phyloP scores from a whole-genome alignment of 768 basidiomycete genomes.

The Podaxis carcinomalis region DNA sequence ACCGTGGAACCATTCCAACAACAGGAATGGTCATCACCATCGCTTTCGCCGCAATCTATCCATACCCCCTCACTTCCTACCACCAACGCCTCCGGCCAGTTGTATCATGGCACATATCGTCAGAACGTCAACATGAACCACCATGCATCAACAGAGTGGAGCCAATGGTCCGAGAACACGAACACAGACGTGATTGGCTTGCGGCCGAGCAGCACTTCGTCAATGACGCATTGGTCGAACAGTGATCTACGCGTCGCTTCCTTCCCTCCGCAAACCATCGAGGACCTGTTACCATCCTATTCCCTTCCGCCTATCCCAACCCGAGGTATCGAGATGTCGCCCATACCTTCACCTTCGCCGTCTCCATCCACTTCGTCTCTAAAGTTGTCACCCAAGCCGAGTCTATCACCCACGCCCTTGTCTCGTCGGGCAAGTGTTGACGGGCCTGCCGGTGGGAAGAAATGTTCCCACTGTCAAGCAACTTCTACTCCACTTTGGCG shows the following conservation, averaged over 20 bases:
- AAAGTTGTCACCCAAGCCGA: constrained; percentile 17
- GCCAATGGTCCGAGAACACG: constrained; percentile 2
- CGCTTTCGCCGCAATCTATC: constrained; percentile 5
- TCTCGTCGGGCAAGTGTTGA: constrained; percentile 27
- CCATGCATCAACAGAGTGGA: constrained; percentile 1
- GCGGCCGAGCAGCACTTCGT: not conserved
- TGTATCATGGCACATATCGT: not conserved
- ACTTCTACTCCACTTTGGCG: constrained; percentile 48
- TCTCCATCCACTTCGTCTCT: constrained; percentile 19
- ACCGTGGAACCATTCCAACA: constrained; percentile 1
- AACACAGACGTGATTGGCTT: not conserved
- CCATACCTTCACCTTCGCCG: constrained; percentile 30
- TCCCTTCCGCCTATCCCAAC: constrained; percentile 7
- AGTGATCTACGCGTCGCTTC: constrained; percentile 5
- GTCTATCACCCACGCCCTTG: constrained; percentile 16
- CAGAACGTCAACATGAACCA: not conserved
- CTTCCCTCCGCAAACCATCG: not conserved
- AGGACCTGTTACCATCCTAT: constrained; percentile 2
- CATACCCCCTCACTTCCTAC: constrained; percentile 3
- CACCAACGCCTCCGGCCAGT: not conserved
- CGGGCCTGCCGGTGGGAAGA: constrained; percentile 27
- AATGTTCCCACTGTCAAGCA: constrained; percentile 43
- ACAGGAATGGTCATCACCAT: constrained; percentile 5
- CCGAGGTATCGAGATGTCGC: constrained; percentile 25
- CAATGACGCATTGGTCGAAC: constrained; percentile 2